These are phyloP conservation scores for Aristolochia contorta DNA, from an alignment of 164 flowering plant species.

Conservation along the genomic window DNA sequence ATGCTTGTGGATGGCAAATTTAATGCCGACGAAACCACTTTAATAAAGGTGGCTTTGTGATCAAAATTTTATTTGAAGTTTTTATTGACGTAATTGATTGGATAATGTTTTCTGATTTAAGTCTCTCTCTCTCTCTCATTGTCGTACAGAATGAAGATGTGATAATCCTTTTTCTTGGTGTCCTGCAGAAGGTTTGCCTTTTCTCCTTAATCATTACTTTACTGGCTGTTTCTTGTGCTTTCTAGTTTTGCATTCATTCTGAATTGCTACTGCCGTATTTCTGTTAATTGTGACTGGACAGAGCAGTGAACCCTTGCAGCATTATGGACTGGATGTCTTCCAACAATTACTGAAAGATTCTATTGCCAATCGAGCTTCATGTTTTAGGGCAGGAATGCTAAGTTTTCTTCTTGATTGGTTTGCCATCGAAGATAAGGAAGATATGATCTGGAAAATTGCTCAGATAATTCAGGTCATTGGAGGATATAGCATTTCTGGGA, in stretches of 20 bases:
- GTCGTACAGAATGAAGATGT: slow-evolving; percentile 87
- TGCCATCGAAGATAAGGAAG: slow-evolving; percentile 50
- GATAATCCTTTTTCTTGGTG: slow-evolving; percentile 69
- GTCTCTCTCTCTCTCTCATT: slow-evolving; percentile 6
- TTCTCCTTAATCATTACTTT: slow-evolving; percentile 2
- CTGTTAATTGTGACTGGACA: slow-evolving; percentile 47
- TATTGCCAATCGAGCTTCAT: slow-evolving; percentile 74
- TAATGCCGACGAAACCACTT: slow-evolving; percentile 42
- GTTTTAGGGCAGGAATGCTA: slow-evolving; percentile 96
- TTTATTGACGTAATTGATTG: not conserved
- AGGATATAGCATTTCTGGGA: slow-evolving; percentile 97
- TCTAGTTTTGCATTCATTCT: slow-evolving; percentile 1
- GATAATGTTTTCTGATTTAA: slow-evolving; percentile 2
- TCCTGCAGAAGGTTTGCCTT: slow-evolving; percentile 78
- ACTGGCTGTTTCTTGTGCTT: not conserved
- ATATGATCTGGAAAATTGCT: slow-evolving; percentile 51
- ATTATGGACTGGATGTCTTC: slow-evolving; percentile 66
- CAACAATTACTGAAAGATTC: slow-evolving; percentile 79
- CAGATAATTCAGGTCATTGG: slow-evolving; percentile 83
- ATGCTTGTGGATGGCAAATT: slow-evolving; percentile 97
- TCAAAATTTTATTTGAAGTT: not conserved
- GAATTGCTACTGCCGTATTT: slow-evolving; percentile 17
- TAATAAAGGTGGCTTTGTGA: slow-evolving; percentile 53
- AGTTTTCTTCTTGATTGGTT: slow-evolving; percentile 96
- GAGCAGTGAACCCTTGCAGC: slow-evolving; percentile 83